A percentile compares a stretch with the other conserved stretches of the same genome.
Conservation (phyloP, 306 rosid species). For the Rubus parviflorus region DNA sequence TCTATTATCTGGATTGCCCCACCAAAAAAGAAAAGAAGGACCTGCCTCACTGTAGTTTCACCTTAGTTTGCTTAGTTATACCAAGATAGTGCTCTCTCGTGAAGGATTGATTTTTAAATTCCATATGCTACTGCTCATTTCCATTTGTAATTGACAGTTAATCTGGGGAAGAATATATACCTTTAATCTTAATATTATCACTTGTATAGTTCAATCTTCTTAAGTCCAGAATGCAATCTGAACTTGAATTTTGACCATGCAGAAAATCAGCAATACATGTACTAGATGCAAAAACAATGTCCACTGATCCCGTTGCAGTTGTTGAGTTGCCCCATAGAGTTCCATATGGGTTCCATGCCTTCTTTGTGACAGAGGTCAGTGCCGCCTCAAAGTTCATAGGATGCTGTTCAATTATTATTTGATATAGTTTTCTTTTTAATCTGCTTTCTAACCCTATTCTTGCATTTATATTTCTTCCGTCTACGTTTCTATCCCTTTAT, state of each 20-base stretch:
- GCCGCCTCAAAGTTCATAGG: slow-evolving; percentile 12
- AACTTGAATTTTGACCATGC: slow-evolving; percentile 28
- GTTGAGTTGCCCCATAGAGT: slow-evolving; percentile 81
- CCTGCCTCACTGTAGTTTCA: too few relatives aligned
- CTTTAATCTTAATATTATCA: neutral
- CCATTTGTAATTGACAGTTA: neutral
- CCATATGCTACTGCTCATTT: neutral
- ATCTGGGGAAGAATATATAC: neutral
- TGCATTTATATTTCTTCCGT: neutral
- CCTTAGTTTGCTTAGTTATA: too few relatives aligned
- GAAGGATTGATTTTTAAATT: too few relatives aligned
- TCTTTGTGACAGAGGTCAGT: slow-evolving; percentile 86
- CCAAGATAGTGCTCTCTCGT: too few relatives aligned
- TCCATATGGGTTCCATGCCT: slow-evolving; percentile 93
- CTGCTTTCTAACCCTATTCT: neutral
- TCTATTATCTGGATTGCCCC: neutral
- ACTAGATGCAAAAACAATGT: slow-evolving; percentile 85
- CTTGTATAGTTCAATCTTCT: neutral
- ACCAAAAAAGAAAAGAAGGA: too few relatives aligned
- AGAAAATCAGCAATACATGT: slow-evolving; percentile 76
- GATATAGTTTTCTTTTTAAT: neutral
- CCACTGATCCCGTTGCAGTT: slow-evolving; percentile 81
- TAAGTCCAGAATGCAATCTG: slow-evolving; percentile 2
- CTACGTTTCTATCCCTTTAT: neutral
- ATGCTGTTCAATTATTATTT: neutral